Conservation (phyloP, 2,329 filamentous ascomycete genomes). For the Berkeleyomyces basicola region DNA sequence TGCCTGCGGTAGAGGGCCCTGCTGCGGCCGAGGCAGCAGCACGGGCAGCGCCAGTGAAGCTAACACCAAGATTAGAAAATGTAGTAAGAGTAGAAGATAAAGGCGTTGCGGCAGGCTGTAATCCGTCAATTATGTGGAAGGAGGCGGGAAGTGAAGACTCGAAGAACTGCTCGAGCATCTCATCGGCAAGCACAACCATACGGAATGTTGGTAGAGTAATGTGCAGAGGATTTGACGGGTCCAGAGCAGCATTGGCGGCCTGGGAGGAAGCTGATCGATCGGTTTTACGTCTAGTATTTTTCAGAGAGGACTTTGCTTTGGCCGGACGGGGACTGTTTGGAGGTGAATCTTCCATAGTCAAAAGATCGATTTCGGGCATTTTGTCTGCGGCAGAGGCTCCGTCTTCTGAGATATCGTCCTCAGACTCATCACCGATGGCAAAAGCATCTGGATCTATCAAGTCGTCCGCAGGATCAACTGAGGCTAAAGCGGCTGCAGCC, state of each 20-base stretch:
- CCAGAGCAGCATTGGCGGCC: conserved; percentile 74
- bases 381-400: conserved; percentile 19
- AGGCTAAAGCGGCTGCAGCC: not conserved
- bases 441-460: conserved; percentile 38
- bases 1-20: not conserved
- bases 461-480: not conserved
- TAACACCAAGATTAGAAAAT: conserved; percentile 56
- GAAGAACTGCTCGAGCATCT: conserved; percentile 91
- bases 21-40: conserved; percentile 18
- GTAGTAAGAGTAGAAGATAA: conserved; percentile 57
- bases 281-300: conserved; percentile 14
- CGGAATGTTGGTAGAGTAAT: conserved; percentile 96
- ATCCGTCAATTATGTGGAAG: conserved; percentile 66
- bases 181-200: conserved; percentile 95
- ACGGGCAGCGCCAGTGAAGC: conserved; percentile 15
- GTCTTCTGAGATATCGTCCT: conserved; percentile 30
- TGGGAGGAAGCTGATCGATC: conserved; percentile 52
- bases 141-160: conserved; percentile 88
- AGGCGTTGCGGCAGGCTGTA: conserved; percentile 22
- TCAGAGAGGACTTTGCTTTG: conserved; percentile 17
- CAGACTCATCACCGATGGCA: conserved; percentile 58
- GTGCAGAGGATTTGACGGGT: conserved; percentile 82
- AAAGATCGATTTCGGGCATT: conserved; percentile 36
- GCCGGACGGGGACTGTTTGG: conserved; percentile 19
- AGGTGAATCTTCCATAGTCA: conserved; percentile 33